Conservation (phyloP, 2,329 filamentous ascomycete genomes). For the Calonectria naviculata region DNA sequence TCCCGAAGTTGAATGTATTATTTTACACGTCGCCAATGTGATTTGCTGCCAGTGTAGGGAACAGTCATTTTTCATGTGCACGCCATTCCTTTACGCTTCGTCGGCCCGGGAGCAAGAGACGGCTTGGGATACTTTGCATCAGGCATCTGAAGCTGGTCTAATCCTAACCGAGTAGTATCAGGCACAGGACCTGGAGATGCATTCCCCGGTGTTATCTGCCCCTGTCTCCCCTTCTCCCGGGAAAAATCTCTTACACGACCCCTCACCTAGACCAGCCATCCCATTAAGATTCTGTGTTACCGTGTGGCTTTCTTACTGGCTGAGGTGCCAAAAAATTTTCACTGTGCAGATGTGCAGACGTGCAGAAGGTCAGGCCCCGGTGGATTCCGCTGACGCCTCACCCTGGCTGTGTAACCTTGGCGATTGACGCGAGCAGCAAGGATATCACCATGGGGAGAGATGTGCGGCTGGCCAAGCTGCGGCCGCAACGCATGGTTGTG, state of each 20-base stretch:
- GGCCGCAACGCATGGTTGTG: background rate
- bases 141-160: background rate
- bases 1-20: background rate
- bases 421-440: conserved; percentile 4
- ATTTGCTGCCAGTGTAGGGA: background rate
- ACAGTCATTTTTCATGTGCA: background rate
- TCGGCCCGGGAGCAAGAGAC: background rate
- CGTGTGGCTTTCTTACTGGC: conserved; percentile 15
- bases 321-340: conserved; percentile 7
- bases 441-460: background rate
- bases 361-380: conserved; percentile 15
- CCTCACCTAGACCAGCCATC: conserved; percentile 4
- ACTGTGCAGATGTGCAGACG: conserved; percentile 5
- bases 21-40: background rate
- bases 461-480: background rate
- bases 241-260: conserved; percentile 1
- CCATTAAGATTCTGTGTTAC: conserved; percentile 5
- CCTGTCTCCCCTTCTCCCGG: conserved; percentile 5
- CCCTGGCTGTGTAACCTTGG: conserved; percentile 27
- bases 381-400: conserved; percentile 20
- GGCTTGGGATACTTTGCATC: background rate
- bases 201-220: background rate
- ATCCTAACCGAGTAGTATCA: background rate
- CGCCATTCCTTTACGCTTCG: background rate
- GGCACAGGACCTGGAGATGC: background rate